These are phyloP conservation scores for Debaryomyces sp. DNA, from an alignment of 1,139 yeast genomes.

Conservation along the genomic window DNA sequence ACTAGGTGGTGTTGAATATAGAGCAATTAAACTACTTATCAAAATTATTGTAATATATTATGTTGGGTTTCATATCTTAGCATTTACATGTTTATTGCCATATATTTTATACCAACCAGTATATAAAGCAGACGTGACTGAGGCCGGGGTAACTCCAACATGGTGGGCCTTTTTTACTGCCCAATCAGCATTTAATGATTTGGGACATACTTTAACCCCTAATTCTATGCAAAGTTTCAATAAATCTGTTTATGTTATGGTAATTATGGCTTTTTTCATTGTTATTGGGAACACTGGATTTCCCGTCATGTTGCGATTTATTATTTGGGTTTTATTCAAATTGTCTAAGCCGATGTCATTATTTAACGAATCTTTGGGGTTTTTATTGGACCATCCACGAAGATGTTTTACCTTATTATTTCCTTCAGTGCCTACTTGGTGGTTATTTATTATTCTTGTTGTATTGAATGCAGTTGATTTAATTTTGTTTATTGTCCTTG, in stretches of 20 bases:
- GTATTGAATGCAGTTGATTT: constrained; percentile 76
- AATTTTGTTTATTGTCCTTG: constrained; percentile 76
- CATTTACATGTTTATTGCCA: constrained; percentile 60
- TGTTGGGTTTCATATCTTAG: constrained; percentile 71
- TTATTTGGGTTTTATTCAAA: constrained; percentile 79
- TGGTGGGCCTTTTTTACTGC: constrained; percentile 96
- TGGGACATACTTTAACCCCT: constrained; percentile 80
- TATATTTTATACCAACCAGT: constrained; percentile 56
- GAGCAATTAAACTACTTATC: constrained; percentile 79
- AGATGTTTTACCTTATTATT: constrained; percentile 92
- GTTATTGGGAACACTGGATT: constrained; percentile 94
- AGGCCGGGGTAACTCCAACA: constrained; percentile 64
- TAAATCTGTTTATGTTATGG: constrained; percentile 62
- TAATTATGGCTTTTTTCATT: constrained; percentile 67
- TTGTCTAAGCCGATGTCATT: constrained; percentile 66
- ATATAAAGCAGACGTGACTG: constrained; percentile 47
- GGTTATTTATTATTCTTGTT: constrained; percentile 78
- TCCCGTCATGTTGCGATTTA: constrained; percentile 75
- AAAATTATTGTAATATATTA: constrained; percentile 68
- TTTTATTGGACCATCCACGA: constrained; percentile 91
- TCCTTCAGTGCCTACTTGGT: constrained; percentile 94
- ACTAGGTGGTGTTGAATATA: constrained; percentile 94
- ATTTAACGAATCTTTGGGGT: constrained; percentile 77
- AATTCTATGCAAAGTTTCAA: constrained; percentile 74
- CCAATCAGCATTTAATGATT: constrained; percentile 76